A percentile compares a stretch with the other conserved stretches of the same genome.
These are phyloP conservation scores for Lizanozyma gosingica DNA, from an alignment of 1,139 yeast genomes.

Conservation along the genomic window DNA sequence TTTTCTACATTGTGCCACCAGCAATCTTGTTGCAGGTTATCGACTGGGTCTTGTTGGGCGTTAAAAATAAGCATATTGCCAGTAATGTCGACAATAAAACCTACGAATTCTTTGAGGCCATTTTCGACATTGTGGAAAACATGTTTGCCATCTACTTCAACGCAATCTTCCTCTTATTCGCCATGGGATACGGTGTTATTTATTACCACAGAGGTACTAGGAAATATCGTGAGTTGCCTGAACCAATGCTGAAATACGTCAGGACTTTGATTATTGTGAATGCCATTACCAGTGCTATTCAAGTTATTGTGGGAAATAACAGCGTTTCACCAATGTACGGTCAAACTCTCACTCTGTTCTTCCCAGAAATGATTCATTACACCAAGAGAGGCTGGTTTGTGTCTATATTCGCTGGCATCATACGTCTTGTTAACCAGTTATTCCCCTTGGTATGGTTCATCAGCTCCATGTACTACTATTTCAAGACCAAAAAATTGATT, in stretches of 20 bases:
- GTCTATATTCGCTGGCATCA: neutral
- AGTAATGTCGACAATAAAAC: neutral
- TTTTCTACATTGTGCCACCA: slow-evolving; percentile 23
- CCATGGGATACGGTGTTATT: slow-evolving; percentile 35
- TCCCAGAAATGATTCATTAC: neutral
- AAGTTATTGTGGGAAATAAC: slow-evolving; percentile 1
- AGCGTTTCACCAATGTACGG: slow-evolving; percentile 1
- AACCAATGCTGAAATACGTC: slow-evolving; percentile 12
- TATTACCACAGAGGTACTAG: slow-evolving; percentile 21
- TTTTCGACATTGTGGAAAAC: neutral
- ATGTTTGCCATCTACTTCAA: slow-evolving; percentile 1
- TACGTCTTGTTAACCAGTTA: neutral
- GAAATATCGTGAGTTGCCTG: slow-evolving; percentile 21
- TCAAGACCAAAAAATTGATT: slow-evolving; percentile 21
- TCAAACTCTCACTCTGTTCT: neutral
- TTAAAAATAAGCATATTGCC: neutral
- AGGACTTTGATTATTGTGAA: slow-evolving; percentile 9
- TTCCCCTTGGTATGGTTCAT: slow-evolving; percentile 11
- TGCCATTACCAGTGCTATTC: slow-evolving; percentile 5
- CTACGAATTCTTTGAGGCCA: neutral
- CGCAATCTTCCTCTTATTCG: slow-evolving; percentile 14
- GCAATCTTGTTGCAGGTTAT: neutral
- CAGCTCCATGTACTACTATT: slow-evolving; percentile 15
- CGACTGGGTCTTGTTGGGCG: neutral
- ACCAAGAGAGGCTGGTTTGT: neutral